These are phyloP conservation scores for Colletotrichum magnum DNA, from an alignment of 2,329 filamentous ascomycete genomes.

Conservation along the genomic window DNA sequence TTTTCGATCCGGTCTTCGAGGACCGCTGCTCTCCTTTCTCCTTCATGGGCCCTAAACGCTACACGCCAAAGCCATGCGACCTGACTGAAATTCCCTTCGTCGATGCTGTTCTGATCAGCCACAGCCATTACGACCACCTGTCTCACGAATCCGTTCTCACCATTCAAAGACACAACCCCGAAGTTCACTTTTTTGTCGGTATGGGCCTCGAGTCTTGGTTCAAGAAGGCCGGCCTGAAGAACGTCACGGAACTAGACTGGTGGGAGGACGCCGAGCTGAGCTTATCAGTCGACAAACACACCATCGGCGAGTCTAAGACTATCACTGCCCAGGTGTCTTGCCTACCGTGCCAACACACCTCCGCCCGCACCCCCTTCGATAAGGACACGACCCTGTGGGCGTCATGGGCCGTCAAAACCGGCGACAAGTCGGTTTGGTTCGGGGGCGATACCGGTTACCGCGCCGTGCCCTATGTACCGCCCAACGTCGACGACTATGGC, in stretches of 20 bases:
- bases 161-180: conserved; percentile 78
- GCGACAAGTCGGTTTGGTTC: conserved; percentile 86
- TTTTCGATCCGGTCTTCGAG: conserved; percentile 96
- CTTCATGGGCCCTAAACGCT: conserved; percentile 81
- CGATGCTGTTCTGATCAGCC: conserved; percentile 85
- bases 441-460: conserved; percentile 94
- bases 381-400: conserved; percentile 86
- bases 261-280: conserved; percentile 88
- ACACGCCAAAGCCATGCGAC: conserved; percentile 81
- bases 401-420: conserved; percentile 84
- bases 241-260: conserved; percentile 94
- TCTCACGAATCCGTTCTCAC: conserved; percentile 82
- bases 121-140: conserved; percentile 95
- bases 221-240: conserved; percentile 74
- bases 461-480: conserved; percentile 75
- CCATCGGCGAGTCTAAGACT: conserved; percentile 50
- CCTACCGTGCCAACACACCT: conserved; percentile 88
- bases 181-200: conserved; percentile 90
- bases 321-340: conserved; percentile 83
- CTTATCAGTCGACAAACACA: conserved; percentile 61
- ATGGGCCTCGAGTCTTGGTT: conserved; percentile 91
- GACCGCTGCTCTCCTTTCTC: conserved; percentile 85
- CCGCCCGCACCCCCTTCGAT: conserved; percentile 78
- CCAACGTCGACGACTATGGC: conserved; percentile 78
- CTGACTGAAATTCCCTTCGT: conserved; percentile 83